phyloP scores from a whole-genome alignment of 768 basidiomycete species.

The Clitopilus hobsonii region DNA sequence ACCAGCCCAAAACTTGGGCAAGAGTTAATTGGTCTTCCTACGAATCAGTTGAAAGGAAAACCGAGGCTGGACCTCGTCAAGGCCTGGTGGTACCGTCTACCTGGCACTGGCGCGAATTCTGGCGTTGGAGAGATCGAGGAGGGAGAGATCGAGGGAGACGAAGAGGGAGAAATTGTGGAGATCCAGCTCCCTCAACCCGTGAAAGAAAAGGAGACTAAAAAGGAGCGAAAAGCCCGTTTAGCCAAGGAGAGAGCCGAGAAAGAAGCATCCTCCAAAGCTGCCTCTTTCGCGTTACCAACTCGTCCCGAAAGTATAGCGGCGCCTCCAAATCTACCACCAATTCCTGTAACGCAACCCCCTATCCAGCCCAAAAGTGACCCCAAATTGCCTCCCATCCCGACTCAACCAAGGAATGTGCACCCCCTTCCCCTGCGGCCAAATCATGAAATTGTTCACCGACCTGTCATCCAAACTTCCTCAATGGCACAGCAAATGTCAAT shows the following conservation, averaged over 20 bases:
- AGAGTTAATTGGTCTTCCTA: conserved; percentile 20
- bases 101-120: conserved; percentile 31
- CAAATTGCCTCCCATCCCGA: background rate
- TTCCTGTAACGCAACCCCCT: too few species aligned
- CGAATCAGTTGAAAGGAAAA: conserved; percentile 37
- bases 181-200: conserved; percentile 9
- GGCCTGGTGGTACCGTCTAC: conserved; percentile 47
- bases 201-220: conserved; percentile 24
- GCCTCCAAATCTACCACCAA: background rate
- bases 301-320: background rate
- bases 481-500: conserved; percentile 6
- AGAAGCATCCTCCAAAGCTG: conserved; percentile 10
- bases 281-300: background rate
- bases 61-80: conserved; percentile 39
- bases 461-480: conserved; percentile 3
- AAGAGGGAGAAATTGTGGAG: conserved; percentile 15
- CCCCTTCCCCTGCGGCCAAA: background rate
- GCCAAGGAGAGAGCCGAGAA: conserved; percentile 17
- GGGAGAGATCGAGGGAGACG: conserved; percentile 43
- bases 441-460: background rate
- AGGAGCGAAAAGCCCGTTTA: conserved; percentile 21
- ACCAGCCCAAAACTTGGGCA: conserved; percentile 40
- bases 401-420: background rate
- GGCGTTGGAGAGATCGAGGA: conserved; percentile 44
- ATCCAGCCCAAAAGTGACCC: too few species aligned